Evolutionary conservation across 2,329 filamentous ascomycete genomes (phyloP).

Genomic region (Nakataea oryzae): DNA sequence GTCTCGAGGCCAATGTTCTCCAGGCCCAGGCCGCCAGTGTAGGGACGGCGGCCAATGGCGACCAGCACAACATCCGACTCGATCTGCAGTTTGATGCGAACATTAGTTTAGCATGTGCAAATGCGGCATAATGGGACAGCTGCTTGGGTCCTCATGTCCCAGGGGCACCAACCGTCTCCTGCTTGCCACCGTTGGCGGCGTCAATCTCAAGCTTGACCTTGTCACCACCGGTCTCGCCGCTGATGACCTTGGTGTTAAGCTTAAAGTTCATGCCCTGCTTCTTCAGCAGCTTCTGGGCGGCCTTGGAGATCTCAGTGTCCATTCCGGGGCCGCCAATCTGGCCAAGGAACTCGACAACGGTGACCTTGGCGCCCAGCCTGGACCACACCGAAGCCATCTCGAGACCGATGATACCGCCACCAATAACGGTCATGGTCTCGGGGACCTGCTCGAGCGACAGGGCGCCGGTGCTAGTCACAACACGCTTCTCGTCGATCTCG

Average conservation of each 20-base stretch:
- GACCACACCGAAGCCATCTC: conserved; percentile 99
- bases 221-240: conserved; percentile 71
- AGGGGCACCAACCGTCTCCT: conserved; percentile 61
- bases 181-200: conserved; percentile 91
- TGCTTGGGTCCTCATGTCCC: not conserved
- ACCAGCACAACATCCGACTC: conserved; percentile 94
- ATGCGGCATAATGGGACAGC: not conserved
- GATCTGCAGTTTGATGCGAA: conserved; percentile 40
- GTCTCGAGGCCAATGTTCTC: conserved; percentile 89
- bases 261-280: conserved; percentile 99
- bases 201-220: conserved; percentile 77
- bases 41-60: conserved; percentile 91
- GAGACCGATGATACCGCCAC: conserved; percentile 95
- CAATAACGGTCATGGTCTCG: conserved; percentile 94
- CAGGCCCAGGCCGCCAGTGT: conserved; percentile 81
- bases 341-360: conserved; percentile 89
- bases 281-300: conserved; percentile 79
- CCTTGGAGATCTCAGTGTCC: conserved; percentile 89
- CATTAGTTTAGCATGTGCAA: not conserved
- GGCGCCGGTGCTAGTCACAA: conserved; percentile 92
- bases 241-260: conserved; percentile 87
- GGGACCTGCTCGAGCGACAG: conserved; percentile 83
- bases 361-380: conserved; percentile 84
- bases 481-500: conserved; percentile 93
- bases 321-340: conserved; percentile 98